Evolutionary conservation across 1,284 basidiomycete species (phyloP).

Genomic region (Xanthoconium separans): DNA sequence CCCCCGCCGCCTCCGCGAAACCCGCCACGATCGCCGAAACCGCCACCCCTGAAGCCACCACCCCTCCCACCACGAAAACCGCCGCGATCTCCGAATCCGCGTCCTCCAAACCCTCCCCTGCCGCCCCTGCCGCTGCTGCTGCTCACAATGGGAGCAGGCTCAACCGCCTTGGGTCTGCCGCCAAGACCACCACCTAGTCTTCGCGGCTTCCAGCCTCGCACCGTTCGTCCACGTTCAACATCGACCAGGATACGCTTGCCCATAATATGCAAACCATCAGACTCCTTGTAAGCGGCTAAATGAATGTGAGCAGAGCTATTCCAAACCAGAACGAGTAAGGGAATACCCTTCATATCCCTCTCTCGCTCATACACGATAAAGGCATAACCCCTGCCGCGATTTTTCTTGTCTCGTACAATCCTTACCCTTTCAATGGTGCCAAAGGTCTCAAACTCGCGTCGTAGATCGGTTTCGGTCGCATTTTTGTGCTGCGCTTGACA

Average conservation of each 20-base stretch:
- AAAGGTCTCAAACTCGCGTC: conserved; percentile 93
- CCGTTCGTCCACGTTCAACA: conserved; percentile 96
- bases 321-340: conserved; percentile 16
- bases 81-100: conserved; percentile 45
- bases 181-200: conserved; percentile 94
- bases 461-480: conserved; percentile 87
- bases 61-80: conserved; percentile 41
- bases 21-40: conserved; percentile 36
- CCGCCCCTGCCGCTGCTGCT: conserved; percentile 18
- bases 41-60: conserved; percentile 39
- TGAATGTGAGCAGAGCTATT: conserved; percentile 14
- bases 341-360: conserved; percentile 95
- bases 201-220: conserved; percentile 97
- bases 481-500: conserved; percentile 66
- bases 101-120: conserved; percentile 45
- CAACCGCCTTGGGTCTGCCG: conserved; percentile 86
- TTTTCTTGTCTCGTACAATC: conserved; percentile 88
- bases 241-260: conserved; percentile 95
- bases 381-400: conserved; percentile 88
- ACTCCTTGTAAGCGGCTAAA: conserved; percentile 97
- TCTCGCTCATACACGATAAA: conserved; percentile 98
- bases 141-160: conserved; percentile 41
- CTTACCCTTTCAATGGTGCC: conserved; percentile 92
- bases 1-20: conserved; percentile 40
- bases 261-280: conserved; percentile 95